Evolutionary conservation across 768 basidiomycete species (phyloP).

Genomic region (Macrolepiota fuliginosa): DNA sequence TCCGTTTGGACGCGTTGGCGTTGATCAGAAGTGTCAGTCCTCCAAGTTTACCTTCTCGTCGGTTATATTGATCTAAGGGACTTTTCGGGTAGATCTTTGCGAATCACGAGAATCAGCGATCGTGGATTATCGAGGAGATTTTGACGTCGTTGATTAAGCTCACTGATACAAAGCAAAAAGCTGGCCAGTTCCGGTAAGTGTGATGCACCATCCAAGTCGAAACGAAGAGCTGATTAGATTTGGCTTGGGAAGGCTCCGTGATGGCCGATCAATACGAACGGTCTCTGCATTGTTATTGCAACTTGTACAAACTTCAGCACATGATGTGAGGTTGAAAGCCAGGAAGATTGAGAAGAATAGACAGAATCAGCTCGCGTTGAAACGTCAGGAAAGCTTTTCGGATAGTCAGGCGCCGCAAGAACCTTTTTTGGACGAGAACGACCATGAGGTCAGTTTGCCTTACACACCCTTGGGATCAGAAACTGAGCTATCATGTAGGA

Average conservation of each 20-base stretch:
- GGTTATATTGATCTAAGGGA: not conserved
- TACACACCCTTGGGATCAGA: not conserved
- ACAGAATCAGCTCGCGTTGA: slow-evolving; percentile 58
- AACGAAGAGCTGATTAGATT: not conserved
- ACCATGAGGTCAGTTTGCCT: slow-evolving; percentile 48
- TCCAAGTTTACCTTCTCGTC: not conserved
- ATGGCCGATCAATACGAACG: slow-evolving; percentile 89
- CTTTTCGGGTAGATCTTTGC: slow-evolving; percentile 71
- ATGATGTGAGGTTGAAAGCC: slow-evolving; percentile 77
- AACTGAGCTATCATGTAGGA: slow-evolving; percentile 40
- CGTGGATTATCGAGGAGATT: slow-evolving; percentile 99
- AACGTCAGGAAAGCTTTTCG: slow-evolving; percentile 58
- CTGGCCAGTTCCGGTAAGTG: slow-evolving; percentile 81
- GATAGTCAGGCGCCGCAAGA: slow-evolving; percentile 42
- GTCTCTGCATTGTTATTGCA: slow-evolving; percentile 92
- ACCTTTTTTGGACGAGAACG: slow-evolving; percentile 64
- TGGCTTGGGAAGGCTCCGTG: slow-evolving; percentile 64
- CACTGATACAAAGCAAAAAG: slow-evolving; percentile 86
- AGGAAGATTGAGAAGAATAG: slow-evolving; percentile 59
- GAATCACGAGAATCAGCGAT: slow-evolving; percentile 84
- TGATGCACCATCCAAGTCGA: not conserved
- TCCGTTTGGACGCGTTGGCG: slow-evolving; percentile 79
- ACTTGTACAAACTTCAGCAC: slow-evolving; percentile 93
- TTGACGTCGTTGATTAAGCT: slow-evolving; percentile 86
- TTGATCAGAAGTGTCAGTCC: slow-evolving; percentile 81